These are phyloP conservation scores for Polysphondylium violaceum DNA, from an alignment of 78 protist genomes.

Conservation along the genomic window DNA sequence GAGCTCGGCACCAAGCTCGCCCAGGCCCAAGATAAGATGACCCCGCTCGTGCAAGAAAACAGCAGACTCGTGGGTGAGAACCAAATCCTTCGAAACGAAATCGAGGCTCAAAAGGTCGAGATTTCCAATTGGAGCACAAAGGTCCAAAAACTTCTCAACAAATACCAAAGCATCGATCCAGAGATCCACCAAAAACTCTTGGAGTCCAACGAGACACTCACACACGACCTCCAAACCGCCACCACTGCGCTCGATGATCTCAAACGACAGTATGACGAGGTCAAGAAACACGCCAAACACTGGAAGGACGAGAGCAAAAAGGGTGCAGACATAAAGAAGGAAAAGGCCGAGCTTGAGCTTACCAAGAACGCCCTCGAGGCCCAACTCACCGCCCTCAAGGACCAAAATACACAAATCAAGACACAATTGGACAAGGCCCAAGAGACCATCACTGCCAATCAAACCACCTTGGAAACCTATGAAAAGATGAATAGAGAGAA, in stretches of 20 bases:
- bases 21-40: constrained; percentile 20
- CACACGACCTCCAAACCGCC: constrained; percentile 11
- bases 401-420: background rate
- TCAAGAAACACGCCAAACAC: constrained; percentile 75
- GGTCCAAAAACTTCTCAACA: constrained; percentile 50
- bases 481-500: background rate
- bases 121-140: constrained; percentile 44
- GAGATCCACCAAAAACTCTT: constrained; percentile 62
- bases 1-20: background rate
- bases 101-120: constrained; percentile 47
- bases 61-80: constrained; percentile 7
- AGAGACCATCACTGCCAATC: background rate
- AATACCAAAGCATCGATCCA: constrained; percentile 66
- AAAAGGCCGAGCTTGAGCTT: constrained; percentile 18
- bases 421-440: constrained; percentile 4
- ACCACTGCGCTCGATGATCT: constrained; percentile 15
- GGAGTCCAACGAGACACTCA: constrained; percentile 19
- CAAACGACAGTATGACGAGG: constrained; percentile 40
- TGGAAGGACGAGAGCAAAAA: constrained; percentile 68
- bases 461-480: background rate
- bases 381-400: constrained; percentile 1
- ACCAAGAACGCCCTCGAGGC: constrained; percentile 3
- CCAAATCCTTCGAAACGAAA: constrained; percentile 48
- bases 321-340: background rate
- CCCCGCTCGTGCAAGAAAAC: constrained; percentile 20